phyloP scores from a whole-genome alignment of 2,329 filamentous ascomycete species.

The Penicillium italicum region DNA sequence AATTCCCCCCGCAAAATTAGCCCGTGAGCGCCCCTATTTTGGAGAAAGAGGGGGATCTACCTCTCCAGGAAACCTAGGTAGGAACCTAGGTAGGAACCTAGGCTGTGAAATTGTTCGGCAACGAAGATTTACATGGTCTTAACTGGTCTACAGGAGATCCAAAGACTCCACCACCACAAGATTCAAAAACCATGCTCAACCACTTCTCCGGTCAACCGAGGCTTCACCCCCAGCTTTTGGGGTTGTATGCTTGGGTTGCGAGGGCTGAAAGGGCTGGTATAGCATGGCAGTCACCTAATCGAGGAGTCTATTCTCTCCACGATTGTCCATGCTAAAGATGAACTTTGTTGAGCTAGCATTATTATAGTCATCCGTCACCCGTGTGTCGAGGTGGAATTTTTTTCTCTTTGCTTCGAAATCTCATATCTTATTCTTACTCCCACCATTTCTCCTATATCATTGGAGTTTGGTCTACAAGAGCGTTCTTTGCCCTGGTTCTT shows the following conservation, averaged over 20 bases:
- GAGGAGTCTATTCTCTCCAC: neutral
- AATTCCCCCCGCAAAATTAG: slow-evolving; percentile 1
- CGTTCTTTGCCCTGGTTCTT: neutral
- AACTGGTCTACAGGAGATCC: neutral
- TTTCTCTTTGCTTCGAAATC: neutral
- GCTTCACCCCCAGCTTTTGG: neutral
- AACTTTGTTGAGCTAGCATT: neutral
- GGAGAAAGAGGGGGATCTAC: slow-evolving; percentile 2
- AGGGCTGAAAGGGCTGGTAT: neutral
- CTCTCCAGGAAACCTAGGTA: neutral
- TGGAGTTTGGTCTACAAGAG: neutral
- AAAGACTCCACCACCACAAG: neutral
- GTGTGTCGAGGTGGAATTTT: neutral
- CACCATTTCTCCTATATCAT: neutral
- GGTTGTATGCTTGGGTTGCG: neutral
- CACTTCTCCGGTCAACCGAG: slow-evolving; percentile 1
- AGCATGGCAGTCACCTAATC: neutral
- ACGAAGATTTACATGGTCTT: neutral
- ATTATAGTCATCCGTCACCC: neutral
- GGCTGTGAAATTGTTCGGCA: neutral
- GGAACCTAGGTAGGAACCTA: neutral
- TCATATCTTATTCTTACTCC: neutral
- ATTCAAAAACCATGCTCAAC: neutral
- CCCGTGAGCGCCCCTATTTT: neutral
- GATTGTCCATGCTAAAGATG: neutral